Percentiles rank a stretch among this genome's conserved stretches.
Conservation (phyloP, 257 asterid species). For the Nicotiana attenuata region DNA sequence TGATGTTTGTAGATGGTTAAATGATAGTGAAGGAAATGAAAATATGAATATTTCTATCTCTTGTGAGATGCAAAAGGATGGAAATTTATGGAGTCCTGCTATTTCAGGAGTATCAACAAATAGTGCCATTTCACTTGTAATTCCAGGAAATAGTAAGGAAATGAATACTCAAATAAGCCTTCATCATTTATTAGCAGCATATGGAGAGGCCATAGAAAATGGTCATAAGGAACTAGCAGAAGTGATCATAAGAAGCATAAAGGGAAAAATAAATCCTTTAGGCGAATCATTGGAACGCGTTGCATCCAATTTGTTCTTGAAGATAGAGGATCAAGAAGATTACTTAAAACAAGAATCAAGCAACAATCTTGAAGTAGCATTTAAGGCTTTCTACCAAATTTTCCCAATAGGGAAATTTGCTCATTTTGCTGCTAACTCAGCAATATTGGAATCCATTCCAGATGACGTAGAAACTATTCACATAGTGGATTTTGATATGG, state of each 20-base stretch:
- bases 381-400: slow-evolving; percentile 38
- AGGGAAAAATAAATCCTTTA: slow-evolving; percentile 38
- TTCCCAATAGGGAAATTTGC: slow-evolving; percentile 33
- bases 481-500: slow-evolving; percentile 35
- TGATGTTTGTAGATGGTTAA: slow-evolving; percentile 37
- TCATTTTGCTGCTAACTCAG: slow-evolving; percentile 34
- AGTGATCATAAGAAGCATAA: slow-evolving; percentile 38
- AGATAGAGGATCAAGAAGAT: slow-evolving; percentile 29
- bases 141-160: slow-evolving; percentile 31
- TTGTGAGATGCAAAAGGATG: slow-evolving; percentile 15
- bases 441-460: slow-evolving; percentile 35
- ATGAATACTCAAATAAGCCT: slow-evolving; percentile 33
- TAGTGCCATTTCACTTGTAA: slow-evolving; percentile 6
- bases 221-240: slow-evolving; percentile 44
- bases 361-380: slow-evolving; percentile 44
- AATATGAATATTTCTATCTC: slow-evolving; percentile 26
- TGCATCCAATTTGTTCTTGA: slow-evolving; percentile 47
- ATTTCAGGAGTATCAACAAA: slow-evolving; percentile 26
- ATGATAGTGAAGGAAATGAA: slow-evolving; percentile 26
- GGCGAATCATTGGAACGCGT: slow-evolving; percentile 49
- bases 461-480: slow-evolving; percentile 12
- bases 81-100: slow-evolving; percentile 29
- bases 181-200: slow-evolving; percentile 49
- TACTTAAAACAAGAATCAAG: slow-evolving; percentile 46
- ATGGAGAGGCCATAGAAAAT: slow-evolving; percentile 55